Conservation (phyloP, 805 yeast genomes). For the Myxozyma lipomycoides region DNA sequence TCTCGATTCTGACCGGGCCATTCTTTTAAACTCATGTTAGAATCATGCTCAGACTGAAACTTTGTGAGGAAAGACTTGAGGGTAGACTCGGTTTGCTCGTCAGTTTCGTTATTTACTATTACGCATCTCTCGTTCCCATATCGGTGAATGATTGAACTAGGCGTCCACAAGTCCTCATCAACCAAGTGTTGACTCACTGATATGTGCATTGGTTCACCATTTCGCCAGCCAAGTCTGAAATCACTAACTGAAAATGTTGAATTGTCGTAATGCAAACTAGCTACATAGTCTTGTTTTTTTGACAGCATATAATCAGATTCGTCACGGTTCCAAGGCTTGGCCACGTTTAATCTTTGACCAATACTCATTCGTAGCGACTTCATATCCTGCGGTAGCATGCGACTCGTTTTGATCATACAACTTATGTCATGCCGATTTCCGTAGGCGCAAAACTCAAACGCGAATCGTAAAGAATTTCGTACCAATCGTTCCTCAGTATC, state of each 20-base stretch:
- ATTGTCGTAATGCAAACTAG: conserved; percentile 1
- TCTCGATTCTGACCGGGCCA: conserved; percentile 19
- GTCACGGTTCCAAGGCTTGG: too few species aligned
- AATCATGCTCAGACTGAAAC: conserved; percentile 15
- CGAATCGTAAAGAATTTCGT: conserved; percentile 19
- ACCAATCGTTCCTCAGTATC: conserved; percentile 5
- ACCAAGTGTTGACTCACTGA: conserved; percentile 2
- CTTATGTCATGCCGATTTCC: conserved; percentile 18
- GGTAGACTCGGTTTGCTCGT: background rate
- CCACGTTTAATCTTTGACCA: background rate
- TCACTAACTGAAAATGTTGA: conserved; percentile 9
- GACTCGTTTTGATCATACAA: conserved; percentile 14
- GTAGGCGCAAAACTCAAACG: conserved; percentile 24
- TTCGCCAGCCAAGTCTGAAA: conserved; percentile 15
- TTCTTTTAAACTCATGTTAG: conserved; percentile 17
- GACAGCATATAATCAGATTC: background rate
- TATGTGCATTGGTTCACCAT: conserved; percentile 19
- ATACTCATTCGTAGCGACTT: conserved; percentile 5
- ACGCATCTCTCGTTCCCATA: conserved; percentile 14
- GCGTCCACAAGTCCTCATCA: conserved; percentile 11
- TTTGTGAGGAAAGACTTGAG: conserved; percentile 7
- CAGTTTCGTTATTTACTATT: conserved; percentile 3
- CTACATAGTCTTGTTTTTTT: background rate
- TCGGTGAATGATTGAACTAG: conserved; percentile 3
- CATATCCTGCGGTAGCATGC: conserved; percentile 18